Evolutionary conservation across 495 filamentous ascomycete species (phyloP), one percentile per base, ranked within the genome.

Genomic region (Neurospora intermedia): DNA sequence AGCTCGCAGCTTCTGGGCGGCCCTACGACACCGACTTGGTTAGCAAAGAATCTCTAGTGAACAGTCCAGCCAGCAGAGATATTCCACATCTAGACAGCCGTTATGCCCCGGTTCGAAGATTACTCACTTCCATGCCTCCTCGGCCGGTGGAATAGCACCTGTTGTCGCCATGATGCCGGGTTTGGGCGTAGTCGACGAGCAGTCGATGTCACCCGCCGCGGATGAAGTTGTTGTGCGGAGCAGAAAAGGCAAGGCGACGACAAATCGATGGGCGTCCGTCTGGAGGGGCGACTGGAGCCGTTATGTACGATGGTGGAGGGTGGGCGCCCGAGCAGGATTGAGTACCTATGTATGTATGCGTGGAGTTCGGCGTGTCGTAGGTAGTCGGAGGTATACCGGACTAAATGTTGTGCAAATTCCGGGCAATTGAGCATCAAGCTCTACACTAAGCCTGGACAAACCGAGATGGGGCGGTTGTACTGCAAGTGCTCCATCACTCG

Each of bases 401-500:
- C 27, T 4, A 66, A 66, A 9, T 35, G 7, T 66, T 66, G 54
- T 35, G 54, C 31, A 66, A 15, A 66, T 66, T 66, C 31, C 27
- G 54, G 54, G 7, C 15, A 66, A 66, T 38, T 66, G 54, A 66
- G 54, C 54, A 6, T 66, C 54, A 66, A 66, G 27, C 27, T 66
- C 54, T 18, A 38, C 35, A 38, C 35, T 38, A 66, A 66, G 54
- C 27, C 54, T 66, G 54, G 27, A 66, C 27, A 66, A 66, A 66
- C 54, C 54, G 27, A 38, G 27, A 66, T 66, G 13, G 54, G 76
- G 48, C 45, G 71, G 72, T 48, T 48, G 48, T 62, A 74, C 70
- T 73, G 78, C 77, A 54, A 69, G 69, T 75, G 78, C 75, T 81
- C 80, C 80, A 81, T 81, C 77, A 77, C 77, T 81, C 69, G 73